phyloP scores from a whole-genome alignment of 2,329 filamentous ascomycete genomes.

The Ilyonectria destructans region DNA sequence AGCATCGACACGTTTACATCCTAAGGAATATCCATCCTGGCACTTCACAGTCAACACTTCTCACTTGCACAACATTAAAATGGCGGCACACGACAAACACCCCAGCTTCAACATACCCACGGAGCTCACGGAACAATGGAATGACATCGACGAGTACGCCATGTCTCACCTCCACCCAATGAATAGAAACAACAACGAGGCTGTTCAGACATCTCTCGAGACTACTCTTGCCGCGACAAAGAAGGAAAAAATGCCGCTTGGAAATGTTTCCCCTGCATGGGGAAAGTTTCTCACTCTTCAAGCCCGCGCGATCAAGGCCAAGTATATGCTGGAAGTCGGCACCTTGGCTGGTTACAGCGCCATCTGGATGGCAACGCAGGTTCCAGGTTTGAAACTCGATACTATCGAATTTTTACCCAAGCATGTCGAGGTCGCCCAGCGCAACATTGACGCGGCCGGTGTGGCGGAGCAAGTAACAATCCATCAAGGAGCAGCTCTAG shows the following conservation, averaged over 20 bases:
- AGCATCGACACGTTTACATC: background rate
- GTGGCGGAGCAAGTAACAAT: constrained; percentile 3
- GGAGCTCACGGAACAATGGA: background rate
- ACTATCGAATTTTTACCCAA: constrained; percentile 18
- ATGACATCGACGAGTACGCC: background rate
- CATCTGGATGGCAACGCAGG: constrained; percentile 23
- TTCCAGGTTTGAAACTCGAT: constrained; percentile 1
- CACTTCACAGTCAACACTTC: background rate
- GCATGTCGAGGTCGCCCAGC: constrained; percentile 21
- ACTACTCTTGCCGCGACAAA: background rate
- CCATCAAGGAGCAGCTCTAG: constrained; percentile 12
- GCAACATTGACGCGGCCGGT: constrained; percentile 10
- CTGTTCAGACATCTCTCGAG: background rate
- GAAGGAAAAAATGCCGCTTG: constrained; percentile 6
- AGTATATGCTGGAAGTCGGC: constrained; percentile 19
- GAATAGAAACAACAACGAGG: background rate
- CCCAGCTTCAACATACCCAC: background rate
- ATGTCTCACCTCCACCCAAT: background rate
- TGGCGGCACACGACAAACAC: background rate
- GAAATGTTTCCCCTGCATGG: constrained; percentile 21
- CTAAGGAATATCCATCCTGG: background rate
- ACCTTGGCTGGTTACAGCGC: constrained; percentile 25
- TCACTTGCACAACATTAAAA: background rate
- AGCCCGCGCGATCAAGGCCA: constrained; percentile 15
- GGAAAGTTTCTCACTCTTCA: constrained; percentile 27